Evolutionary conservation across 805 yeast species (phyloP), one percentile per base, ranked within the genome.

Genomic region (Kurtzmaniella fragi): DNA sequence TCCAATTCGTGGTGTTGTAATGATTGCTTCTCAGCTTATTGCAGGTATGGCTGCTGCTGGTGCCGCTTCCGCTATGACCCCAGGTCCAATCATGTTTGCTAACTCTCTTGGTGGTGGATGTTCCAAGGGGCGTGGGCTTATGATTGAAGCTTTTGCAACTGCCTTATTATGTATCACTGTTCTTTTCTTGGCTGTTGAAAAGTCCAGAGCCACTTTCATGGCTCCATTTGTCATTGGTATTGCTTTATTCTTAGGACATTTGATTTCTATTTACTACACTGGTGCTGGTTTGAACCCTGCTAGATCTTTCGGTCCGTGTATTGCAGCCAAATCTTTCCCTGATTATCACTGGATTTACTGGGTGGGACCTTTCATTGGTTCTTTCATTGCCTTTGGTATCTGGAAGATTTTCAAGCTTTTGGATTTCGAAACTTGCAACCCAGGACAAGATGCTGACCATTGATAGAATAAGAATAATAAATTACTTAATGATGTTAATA

Each of bases 251-350:
- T 67, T 86, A 52, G 95, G 83, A 35, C 95, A 87, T 61, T 76
- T 87, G 71, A 73, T 85, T 51, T 76, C 84, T 57, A 85, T 88
- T 41, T 83, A 74, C 75, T 83, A 77, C 70, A 84, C 95, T 37
- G 95, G 95, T 59, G 95, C 95, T 30, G 95, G 95, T 59, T 71
- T 86, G 56, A 87, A 87, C 74, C 95, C 95, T 42, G 95, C 96
- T 34, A 80, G 96, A 72, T 70, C 86, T 27, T 75, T 87, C 41
- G 96, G 96, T 56, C 95, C 95, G 38, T 75, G 81, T 58, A 69
- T 86, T 44, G 95, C 89, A 43, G 75, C 76, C 40, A 70, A 61
- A 41, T 70, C 77, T 16, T 88, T 88, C 81, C 95, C 95, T 28
- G 59, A 54, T 54, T 87, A 87, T 68, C 88, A 80, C 73, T 87